phyloP scores from a whole-genome alignment of 2,329 filamentous ascomycete species.

The Sarocladium brachiariae region DNA sequence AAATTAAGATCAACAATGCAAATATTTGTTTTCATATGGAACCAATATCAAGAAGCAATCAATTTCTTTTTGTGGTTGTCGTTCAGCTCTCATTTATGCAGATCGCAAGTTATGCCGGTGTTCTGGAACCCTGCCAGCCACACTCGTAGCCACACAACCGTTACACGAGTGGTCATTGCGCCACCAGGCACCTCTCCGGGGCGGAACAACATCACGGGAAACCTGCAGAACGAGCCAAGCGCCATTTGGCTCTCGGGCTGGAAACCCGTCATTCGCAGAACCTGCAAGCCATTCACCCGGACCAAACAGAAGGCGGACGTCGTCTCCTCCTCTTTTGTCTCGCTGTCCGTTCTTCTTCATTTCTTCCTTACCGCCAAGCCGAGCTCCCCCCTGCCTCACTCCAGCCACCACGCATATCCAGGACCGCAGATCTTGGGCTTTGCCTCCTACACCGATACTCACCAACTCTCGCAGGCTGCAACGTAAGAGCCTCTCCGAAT shows the following conservation, averaged over 20 bases:
- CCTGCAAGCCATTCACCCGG: slow-evolving; percentile 6
- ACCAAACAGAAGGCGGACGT: slow-evolving; percentile 1
- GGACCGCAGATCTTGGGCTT: no score
- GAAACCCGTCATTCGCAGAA: not conserved
- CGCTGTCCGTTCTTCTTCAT: not conserved
- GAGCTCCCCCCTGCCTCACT: not conserved
- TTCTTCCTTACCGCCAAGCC: not conserved
- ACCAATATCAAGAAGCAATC: no score
- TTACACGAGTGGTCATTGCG: no score
- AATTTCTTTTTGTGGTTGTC: no score
- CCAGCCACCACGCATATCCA: no score
- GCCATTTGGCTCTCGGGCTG: slow-evolving; percentile 3
- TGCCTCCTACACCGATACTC: no score
- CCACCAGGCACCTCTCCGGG: slow-evolving; percentile 4
- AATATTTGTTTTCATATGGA: no score
- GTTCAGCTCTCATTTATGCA: no score
- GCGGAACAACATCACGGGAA: slow-evolving; percentile 9
- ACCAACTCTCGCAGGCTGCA: not conserved
- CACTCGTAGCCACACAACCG: not conserved
- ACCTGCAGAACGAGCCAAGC: slow-evolving; percentile 4
- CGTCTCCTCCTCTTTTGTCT: not conserved
- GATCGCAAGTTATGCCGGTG: no score
- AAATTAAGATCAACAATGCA: no score
- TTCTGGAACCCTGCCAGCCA: not conserved
- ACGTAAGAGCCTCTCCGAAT: not conserved